These are phyloP conservation scores for Graphiopsis chlorocephala DNA, from an alignment of 2,329 filamentous ascomycete species.

Conservation along the genomic window DNA sequence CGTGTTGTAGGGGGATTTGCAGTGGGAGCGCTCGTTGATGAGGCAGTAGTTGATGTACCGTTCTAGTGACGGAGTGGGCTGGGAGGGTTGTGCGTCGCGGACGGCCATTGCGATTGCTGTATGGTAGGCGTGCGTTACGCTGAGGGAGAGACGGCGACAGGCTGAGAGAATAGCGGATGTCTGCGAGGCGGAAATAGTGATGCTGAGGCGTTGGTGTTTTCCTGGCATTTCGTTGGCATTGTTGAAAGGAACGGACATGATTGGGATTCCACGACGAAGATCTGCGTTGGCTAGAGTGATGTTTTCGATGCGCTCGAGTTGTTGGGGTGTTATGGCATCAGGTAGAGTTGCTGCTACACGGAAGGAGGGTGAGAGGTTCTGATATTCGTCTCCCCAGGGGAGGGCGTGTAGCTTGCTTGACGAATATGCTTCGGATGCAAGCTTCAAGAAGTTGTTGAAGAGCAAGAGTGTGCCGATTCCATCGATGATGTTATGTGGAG, in stretches of 20 bases:
- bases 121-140: conserved; percentile 12
- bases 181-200: neutral
- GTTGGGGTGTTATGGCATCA: neutral
- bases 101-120: conserved; percentile 12
- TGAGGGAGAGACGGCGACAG: conserved; percentile 6
- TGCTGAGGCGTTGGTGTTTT: conserved; percentile 9
- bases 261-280: neutral
- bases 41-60: conserved; percentile 14
- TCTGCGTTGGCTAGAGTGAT: conserved; percentile 1
- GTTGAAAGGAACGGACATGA: neutral
- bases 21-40: conserved; percentile 11
- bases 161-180: neutral
- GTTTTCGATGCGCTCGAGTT: conserved; percentile 6
- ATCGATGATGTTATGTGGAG: conserved; percentile 11
- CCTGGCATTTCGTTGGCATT: neutral
- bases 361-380: conserved; percentile 7
- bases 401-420: neutral
- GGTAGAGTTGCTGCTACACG: conserved; percentile 3
- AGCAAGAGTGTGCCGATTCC: conserved; percentile 8
- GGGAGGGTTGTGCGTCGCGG: neutral
- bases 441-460: conserved; percentile 11
- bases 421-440: neutral
- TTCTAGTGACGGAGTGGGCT: neutral
- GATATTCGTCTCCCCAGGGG: neutral
- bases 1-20: conserved; percentile 4